Evolutionary conservation across 2,329 filamentous ascomycete genomes (phyloP).

Genomic region (Hymenoscyphus albidus): DNA sequence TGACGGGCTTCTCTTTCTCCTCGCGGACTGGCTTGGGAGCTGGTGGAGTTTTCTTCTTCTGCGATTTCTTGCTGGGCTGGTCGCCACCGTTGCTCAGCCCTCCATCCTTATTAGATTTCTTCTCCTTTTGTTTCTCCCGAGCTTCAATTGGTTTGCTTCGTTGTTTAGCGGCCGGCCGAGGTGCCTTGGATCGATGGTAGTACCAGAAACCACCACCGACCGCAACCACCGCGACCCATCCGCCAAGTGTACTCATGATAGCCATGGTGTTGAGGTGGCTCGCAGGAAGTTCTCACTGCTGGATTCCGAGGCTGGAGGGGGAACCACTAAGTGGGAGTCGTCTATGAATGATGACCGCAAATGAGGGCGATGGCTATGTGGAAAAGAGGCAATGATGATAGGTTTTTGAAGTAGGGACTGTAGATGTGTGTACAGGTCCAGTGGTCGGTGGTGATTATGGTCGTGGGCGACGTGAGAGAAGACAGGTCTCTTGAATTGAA

Average conservation of each 20-base stretch:
- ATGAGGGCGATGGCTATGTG: neutral
- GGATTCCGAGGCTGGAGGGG: neutral
- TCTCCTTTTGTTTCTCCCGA: slow-evolving; percentile 25
- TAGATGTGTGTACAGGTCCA: neutral
- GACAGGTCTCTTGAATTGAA: too few relatives aligned
- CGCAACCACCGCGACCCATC: slow-evolving; percentile 36
- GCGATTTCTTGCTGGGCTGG: slow-evolving; percentile 20
- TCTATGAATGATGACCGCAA: neutral
- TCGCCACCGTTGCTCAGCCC: slow-evolving; percentile 25
- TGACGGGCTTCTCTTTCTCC: slow-evolving; percentile 11
- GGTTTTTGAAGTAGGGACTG: neutral
- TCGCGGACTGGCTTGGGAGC: slow-evolving; percentile 13
- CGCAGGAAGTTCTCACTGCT: slow-evolving; percentile 2
- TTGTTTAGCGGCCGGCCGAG: slow-evolving; percentile 16
- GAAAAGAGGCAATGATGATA: neutral
- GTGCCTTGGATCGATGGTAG: slow-evolving; percentile 18
- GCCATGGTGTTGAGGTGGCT: slow-evolving; percentile 20
- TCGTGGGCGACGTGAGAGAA: too few relatives aligned
- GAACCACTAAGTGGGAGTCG: neutral
- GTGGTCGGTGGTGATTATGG: neutral
- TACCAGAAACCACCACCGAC: slow-evolving; percentile 31
- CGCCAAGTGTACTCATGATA: slow-evolving; percentile 36
- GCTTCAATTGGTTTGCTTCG: slow-evolving; percentile 17
- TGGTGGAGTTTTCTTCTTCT: slow-evolving; percentile 27
- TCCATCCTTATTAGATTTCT: slow-evolving; percentile 27